Conservation (phyloP, 2,329 filamentous ascomycete species). For the Incumbomyces lentus region DNA sequence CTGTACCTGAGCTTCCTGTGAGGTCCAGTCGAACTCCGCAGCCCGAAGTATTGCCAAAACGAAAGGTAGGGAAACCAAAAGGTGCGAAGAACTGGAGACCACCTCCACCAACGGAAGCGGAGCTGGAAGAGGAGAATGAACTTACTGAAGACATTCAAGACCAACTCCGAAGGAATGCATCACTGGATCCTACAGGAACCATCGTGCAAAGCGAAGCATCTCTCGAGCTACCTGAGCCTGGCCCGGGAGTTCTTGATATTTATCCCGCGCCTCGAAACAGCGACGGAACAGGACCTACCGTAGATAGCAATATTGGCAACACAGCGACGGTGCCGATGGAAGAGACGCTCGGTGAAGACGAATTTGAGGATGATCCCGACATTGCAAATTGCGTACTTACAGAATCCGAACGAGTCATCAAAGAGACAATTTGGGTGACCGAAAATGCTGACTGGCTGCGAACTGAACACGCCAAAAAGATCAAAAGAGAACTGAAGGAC, state of each 20-base stretch:
- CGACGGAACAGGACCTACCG: conserved; percentile 11
- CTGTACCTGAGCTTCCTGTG: conserved; percentile 41
- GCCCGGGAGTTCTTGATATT: conserved; percentile 2
- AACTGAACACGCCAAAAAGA: conserved; percentile 70
- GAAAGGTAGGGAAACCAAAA: conserved; percentile 23
- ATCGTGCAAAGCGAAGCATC: neutral
- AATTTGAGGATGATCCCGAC: conserved; percentile 84
- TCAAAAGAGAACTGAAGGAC: conserved; percentile 57
- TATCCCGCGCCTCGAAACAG: neutral
- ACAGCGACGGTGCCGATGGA: conserved; percentile 13
- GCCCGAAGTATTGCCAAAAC: neutral
- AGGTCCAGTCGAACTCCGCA: conserved; percentile 11
- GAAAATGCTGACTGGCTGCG: conserved; percentile 91
- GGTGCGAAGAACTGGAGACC: conserved; percentile 25
- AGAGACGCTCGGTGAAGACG: conserved; percentile 35
- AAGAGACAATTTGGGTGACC: conserved; percentile 88
- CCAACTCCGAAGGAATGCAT: conserved; percentile 39
- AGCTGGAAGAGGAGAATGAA: conserved; percentile 47
- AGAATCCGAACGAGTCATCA: conserved; percentile 64
- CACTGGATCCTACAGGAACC: conserved; percentile 8
- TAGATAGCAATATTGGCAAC: conserved; percentile 16
- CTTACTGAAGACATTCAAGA: conserved; percentile 61
- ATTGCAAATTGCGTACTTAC: conserved; percentile 69
- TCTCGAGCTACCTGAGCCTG: neutral
- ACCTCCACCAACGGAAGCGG: conserved; percentile 49